phyloP scores from a whole-genome alignment of 2,329 filamentous ascomycete genomes.

The Fusarium nygamai region DNA sequence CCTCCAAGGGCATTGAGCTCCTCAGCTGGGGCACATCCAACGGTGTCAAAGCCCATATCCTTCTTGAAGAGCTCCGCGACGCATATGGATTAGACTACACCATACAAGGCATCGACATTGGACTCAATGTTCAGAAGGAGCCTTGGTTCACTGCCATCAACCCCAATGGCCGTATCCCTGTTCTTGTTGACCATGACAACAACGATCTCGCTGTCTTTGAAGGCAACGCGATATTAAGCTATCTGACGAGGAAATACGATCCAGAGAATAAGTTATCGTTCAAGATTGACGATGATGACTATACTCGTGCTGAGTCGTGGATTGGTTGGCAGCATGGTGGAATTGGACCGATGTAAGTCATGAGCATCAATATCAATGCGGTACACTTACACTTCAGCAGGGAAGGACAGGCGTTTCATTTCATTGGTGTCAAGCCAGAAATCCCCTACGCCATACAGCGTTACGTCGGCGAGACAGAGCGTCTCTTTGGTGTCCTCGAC shows the following conservation, averaged over 20 bases:
- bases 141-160: conserved; percentile 71
- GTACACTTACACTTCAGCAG: conserved; percentile 50
- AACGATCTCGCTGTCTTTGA: conserved; percentile 75
- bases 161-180: conserved; percentile 74
- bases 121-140: conserved; percentile 72
- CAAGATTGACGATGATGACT: conserved; percentile 51
- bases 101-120: conserved; percentile 67
- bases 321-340: conserved; percentile 79
- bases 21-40: conserved; percentile 67
- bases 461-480: conserved; percentile 79
- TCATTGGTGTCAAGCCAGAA: conserved; percentile 72
- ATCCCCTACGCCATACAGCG: conserved; percentile 77
- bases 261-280: conserved; percentile 58
- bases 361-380: neutral
- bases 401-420: conserved; percentile 82
- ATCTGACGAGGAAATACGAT: conserved; percentile 79
- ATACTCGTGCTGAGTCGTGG: conserved; percentile 57
- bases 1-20: conserved; percentile 72
- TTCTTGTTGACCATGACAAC: conserved; percentile 73
- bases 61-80: conserved; percentile 74
- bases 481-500: conserved; percentile 78
- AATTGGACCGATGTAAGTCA: conserved; percentile 66
- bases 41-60: conserved; percentile 66
- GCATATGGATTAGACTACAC: conserved; percentile 70
- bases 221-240: conserved; percentile 76